A percentile compares a stretch with the other conserved stretches of the same genome.
Evolutionary conservation across 139 green algal species (phyloP).

Genomic region (Auxenochlorella protothecoides): DNA sequence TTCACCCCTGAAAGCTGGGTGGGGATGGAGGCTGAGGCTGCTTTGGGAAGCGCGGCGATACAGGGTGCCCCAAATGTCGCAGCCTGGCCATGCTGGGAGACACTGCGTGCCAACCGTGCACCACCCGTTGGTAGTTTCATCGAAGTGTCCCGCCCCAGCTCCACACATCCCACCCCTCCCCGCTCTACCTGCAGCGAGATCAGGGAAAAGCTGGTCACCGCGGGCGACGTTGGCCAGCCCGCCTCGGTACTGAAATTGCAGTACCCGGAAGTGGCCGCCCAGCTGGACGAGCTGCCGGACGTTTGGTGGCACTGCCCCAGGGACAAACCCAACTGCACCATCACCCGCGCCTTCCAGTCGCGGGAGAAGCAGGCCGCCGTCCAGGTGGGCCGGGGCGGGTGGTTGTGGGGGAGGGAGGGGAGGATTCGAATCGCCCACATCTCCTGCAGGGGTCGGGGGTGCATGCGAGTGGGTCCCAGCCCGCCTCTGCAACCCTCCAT

Average conservation of each 20-base stretch:
- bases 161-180: too few species aligned
- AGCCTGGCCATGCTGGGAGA: too few species aligned
- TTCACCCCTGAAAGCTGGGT: too few species aligned
- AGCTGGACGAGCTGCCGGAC: constrained; percentile 37
- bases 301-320: constrained; percentile 48
- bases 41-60: too few species aligned
- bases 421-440: neutral
- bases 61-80: too few species aligned
- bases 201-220: constrained; percentile 43
- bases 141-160: too few species aligned
- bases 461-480: neutral
- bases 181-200: constrained; percentile 13
- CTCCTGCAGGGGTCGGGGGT: neutral
- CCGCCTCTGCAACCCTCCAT: neutral
- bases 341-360: constrained; percentile 17
- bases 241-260: constrained; percentile 23
- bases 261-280: constrained; percentile 29
- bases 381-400: constrained; percentile 6
- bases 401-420: neutral
- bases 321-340: constrained; percentile 37
- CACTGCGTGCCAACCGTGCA: too few species aligned
- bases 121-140: neutral
- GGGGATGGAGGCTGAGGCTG: too few species aligned
- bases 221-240: constrained; percentile 49
- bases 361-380: constrained; percentile 30